Evolutionary conservation across 2,329 filamentous ascomycete genomes (phyloP).

Genomic region (Monilinia vaccinii-corymbosi): DNA sequence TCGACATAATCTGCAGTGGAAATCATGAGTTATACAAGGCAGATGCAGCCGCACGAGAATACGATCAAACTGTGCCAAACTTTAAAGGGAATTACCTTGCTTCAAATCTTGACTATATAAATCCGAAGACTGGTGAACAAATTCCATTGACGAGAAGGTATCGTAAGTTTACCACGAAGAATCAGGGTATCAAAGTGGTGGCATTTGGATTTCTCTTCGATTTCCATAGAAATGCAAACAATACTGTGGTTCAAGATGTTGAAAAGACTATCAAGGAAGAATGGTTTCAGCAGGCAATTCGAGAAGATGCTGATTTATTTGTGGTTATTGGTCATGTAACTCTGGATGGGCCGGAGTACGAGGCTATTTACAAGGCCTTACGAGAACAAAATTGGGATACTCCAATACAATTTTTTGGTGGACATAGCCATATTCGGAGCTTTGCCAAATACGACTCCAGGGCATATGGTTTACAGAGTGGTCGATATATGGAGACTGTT

Average conservation of each 20-base stretch:
- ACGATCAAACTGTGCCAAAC: constrained; percentile 69
- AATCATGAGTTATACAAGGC: constrained; percentile 92
- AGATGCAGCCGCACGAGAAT: constrained; percentile 70
- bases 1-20: constrained; percentile 79
- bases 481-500: constrained; percentile 89
- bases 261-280: constrained; percentile 69
- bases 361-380: constrained; percentile 68
- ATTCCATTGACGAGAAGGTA: constrained; percentile 74
- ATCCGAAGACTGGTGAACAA: constrained; percentile 59
- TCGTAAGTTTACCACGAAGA: constrained; percentile 85
- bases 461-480: constrained; percentile 73
- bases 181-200: constrained; percentile 72
- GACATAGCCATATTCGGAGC: constrained; percentile 83
- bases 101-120: constrained; percentile 85
- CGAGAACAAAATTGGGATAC: constrained; percentile 67
- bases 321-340: constrained; percentile 81
- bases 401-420: constrained; percentile 86
- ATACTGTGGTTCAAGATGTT: constrained; percentile 75
- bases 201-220: constrained; percentile 95
- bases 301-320: constrained; percentile 80
- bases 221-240: constrained; percentile 84
- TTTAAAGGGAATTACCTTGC: constrained; percentile 76
- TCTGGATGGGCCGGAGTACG: constrained; percentile 70
- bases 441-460: constrained; percentile 70
- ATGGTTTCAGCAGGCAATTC: constrained; percentile 83